Evolutionary conservation across 495 filamentous ascomycete species (phyloP).

Genomic region (Aspergillus leporis): DNA sequence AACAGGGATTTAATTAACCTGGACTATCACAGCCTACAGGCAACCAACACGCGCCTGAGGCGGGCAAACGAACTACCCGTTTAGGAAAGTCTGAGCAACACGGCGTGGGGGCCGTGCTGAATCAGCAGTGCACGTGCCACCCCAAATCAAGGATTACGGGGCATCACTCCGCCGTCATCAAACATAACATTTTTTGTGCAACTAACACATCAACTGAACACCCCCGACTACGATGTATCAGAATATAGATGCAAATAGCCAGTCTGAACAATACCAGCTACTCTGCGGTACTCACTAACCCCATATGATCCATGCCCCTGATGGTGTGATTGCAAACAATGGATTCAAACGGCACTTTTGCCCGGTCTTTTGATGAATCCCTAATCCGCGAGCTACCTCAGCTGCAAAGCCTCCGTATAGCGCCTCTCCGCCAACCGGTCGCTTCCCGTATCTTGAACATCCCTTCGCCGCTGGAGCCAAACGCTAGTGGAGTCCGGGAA

Average conservation of each 20-base stretch:
- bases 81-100: not conserved
- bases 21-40: no score
- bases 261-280: slow-evolving; percentile 3
- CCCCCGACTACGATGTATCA: not conserved
- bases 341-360: slow-evolving; percentile 33
- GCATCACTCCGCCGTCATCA: not conserved
- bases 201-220: not conserved
- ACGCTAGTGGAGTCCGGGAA: slow-evolving; percentile 39
- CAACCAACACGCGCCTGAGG: not conserved
- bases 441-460: slow-evolving; percentile 44
- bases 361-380: slow-evolving; percentile 42
- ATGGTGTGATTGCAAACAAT: slow-evolving; percentile 23
- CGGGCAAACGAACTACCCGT: not conserved
- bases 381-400: slow-evolving; percentile 46
- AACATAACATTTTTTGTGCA: not conserved
- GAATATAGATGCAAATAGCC: slow-evolving; percentile 12
- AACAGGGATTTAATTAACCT: no score
- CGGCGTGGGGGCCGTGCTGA: not conserved
- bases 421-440: slow-evolving; percentile 50
- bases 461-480: slow-evolving; percentile 50
- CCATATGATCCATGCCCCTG: slow-evolving; percentile 12
- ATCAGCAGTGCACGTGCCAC: not conserved
- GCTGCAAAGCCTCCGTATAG: slow-evolving; percentile 46
- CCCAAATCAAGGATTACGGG: not conserved
- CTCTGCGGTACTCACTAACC: slow-evolving; percentile 12